These are phyloP conservation scores for Solioccasus polychromus DNA, from an alignment of 768 basidiomycete genomes.

Conservation along the genomic window DNA sequence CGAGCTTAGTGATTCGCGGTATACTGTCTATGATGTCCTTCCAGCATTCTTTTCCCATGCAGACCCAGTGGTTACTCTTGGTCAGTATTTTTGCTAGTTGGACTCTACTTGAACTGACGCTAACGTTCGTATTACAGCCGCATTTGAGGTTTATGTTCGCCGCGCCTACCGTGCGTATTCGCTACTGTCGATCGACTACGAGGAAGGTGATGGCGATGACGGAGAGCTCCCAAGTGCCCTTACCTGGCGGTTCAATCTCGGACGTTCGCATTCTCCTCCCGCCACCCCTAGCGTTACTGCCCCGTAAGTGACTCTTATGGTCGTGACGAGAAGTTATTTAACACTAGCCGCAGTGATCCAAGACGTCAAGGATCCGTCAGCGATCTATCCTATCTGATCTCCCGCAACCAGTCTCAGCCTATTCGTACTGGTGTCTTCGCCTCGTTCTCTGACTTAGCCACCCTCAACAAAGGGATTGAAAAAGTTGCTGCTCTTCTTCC, in stretches of 20 bases:
- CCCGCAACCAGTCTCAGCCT: conserved; percentile 82
- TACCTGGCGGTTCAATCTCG: conserved; percentile 95
- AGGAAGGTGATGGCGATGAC: conserved; percentile 88
- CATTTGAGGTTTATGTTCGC: conserved; percentile 93
- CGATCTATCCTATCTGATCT: conserved; percentile 92
- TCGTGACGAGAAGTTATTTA: not conserved
- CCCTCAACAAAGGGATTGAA: conserved; percentile 70
- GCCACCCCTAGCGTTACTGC: conserved; percentile 67
- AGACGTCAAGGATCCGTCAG: conserved; percentile 90
- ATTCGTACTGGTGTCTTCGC: conserved; percentile 88
- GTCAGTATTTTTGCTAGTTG: conserved; percentile 39
- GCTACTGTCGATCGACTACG: conserved; percentile 88
- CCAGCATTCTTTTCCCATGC: conserved; percentile 91
- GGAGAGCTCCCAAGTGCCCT: conserved; percentile 78
- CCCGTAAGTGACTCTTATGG: conserved; percentile 20
- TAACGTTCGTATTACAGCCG: conserved; percentile 49
- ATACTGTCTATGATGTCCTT: conserved; percentile 96
- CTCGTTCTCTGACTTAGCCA: conserved; percentile 75
- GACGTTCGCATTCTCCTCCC: conserved; percentile 82
- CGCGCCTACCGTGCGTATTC: conserved; percentile 95
- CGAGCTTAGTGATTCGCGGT: conserved; percentile 94
- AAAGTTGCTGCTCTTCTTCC: conserved; percentile 75
- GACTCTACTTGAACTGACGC: not conserved
- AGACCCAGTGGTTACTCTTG: conserved; percentile 81
- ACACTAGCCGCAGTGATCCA: conserved; percentile 43